These are phyloP conservation scores for Catharanthus roseus DNA, from an alignment of 257 asterid genomes.

Conservation along the genomic window DNA sequence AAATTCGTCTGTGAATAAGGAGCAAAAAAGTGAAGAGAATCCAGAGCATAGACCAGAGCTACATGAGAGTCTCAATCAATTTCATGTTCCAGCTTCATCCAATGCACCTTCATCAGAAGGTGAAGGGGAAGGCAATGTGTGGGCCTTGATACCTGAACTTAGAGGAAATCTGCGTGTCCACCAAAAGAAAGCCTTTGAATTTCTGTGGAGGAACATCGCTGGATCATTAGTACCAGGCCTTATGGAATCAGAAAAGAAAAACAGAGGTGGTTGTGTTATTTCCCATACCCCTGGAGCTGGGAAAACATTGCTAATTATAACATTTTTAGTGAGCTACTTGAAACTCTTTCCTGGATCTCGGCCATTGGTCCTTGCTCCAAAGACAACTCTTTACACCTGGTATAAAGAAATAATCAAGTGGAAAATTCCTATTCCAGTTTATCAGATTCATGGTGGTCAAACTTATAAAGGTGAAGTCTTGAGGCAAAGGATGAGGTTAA, in stretches of 20 bases:
- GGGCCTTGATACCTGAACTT: conserved; percentile 90
- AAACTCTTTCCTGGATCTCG: conserved; percentile 89
- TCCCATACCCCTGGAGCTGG: conserved; percentile 99
- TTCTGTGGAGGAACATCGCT: conserved; percentile 91
- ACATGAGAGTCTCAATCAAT: conserved; percentile 34
- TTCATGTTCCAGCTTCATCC: conserved; percentile 49
- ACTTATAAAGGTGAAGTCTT: conserved; percentile 90
- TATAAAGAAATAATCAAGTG: conserved; percentile 94
- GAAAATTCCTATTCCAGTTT: conserved; percentile 89
- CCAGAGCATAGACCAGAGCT: conserved; percentile 37
- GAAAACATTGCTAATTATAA: conserved; percentile 77
- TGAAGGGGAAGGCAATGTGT: conserved; percentile 60
- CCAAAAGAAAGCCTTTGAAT: conserved; percentile 82
- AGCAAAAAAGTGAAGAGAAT: conserved; percentile 46
- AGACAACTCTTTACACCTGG: conserved; percentile 93
- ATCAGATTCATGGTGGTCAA: conserved; percentile 98
- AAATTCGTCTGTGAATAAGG: conserved; percentile 39
- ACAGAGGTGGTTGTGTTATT: conserved; percentile 88
- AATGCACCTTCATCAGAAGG: conserved; percentile 40
- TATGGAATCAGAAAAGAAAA: conserved; percentile 60
- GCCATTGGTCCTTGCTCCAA: conserved; percentile 93
- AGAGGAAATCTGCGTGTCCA: conserved; percentile 56
- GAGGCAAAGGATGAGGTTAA: conserved; percentile 70
- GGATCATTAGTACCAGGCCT: conserved; percentile 70
- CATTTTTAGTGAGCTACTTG: conserved; percentile 89